A percentile compares a stretch with the other conserved stretches of the same genome.
These are phyloP conservation scores for Penicillium sp. DNA, from an alignment of 2,329 filamentous ascomycete genomes.

Conservation along the genomic window DNA sequence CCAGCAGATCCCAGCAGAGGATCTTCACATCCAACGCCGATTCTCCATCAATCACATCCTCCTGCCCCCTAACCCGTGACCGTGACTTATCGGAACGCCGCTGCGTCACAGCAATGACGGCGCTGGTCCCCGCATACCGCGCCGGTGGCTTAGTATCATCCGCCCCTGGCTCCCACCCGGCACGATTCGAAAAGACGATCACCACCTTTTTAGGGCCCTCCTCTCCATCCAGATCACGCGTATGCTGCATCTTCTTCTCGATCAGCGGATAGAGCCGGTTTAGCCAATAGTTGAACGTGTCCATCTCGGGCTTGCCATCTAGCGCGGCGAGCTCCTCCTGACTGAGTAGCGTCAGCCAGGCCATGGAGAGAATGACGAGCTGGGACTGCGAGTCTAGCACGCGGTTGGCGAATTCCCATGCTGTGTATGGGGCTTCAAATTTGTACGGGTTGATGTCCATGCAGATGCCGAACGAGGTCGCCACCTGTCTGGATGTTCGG, in stretches of 20 bases:
- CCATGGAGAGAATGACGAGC: conserved; percentile 59
- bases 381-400: conserved; percentile 48
- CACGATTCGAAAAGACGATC: conserved; percentile 46
- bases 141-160: conserved; percentile 36
- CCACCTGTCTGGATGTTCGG: conserved; percentile 22
- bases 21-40: conserved; percentile 36
- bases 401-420: conserved; percentile 58
- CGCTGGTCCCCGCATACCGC: conserved; percentile 48
- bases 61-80: conserved; percentile 14
- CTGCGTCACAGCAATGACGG: conserved; percentile 41
- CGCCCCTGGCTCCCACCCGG: conserved; percentile 40
- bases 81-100: conserved; percentile 13
- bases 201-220: conserved; percentile 35
- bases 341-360: conserved; percentile 54
- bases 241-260: conserved; percentile 29
- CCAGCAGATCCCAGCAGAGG: conserved; percentile 46
- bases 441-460: conserved; percentile 60
- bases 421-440: conserved; percentile 55
- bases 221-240: conserved; percentile 25
- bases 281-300: conserved; percentile 61
- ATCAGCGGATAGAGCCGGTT: conserved; percentile 54
- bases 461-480: conserved; percentile 48
- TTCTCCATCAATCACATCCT: conserved; percentile 14
- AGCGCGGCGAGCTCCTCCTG: conserved; percentile 47
- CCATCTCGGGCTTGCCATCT: conserved; percentile 50